Evolutionary conservation across 148 eudicot species (phyloP), one percentile per base, ranked within the genome.

Genomic region (Diospyros kaki): DNA sequence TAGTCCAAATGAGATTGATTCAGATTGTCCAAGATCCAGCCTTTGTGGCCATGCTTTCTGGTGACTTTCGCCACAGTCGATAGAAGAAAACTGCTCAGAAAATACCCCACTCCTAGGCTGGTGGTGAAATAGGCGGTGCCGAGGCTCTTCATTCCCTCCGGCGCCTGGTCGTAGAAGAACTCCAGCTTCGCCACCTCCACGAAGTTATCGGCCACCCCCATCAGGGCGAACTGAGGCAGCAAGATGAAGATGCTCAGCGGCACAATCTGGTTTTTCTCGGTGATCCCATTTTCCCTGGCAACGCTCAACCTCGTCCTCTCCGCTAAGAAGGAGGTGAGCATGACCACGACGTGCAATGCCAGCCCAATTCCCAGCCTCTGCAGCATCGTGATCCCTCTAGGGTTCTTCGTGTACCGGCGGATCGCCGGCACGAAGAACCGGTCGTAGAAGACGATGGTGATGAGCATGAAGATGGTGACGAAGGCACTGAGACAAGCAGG

Each of bases 131-230:
- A 93, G 4, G 96, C 91, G 3, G 98, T 93, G 78, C 98, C 98
- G 1, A 93, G 81, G 77, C 98, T 93, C 65, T 88, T 92, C 94
- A 89, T 89, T 70, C 91, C 98, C 28, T 89, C 91, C 0, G 98
- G 98, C 0, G 96, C 86, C 58, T 93, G 98, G 41, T 93, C 98
- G n/a, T 93, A 93, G 83, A 93, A 91, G 46, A 93, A 93, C 79
- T 93, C 98, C 11, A 93, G 79, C 83, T 88, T 71, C 2, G 96
- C 98, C 53, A 93, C 88, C 3, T 89, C 88, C 43, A 84, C 87
- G 59, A 93, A 93, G 55, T 91, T 93, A 56, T 93, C 98, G 1
- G 92, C 98, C n/a, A 91, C 79, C 8, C 98, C 98, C 17, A 91
- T 65, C 3, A 91, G 82, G 38, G 85, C 79, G 61, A 91, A 91